Base-by-base conservation (phyloP, 495 filamentous ascomycete species). In the Umbilicaria muhlenbergii region DNA sequence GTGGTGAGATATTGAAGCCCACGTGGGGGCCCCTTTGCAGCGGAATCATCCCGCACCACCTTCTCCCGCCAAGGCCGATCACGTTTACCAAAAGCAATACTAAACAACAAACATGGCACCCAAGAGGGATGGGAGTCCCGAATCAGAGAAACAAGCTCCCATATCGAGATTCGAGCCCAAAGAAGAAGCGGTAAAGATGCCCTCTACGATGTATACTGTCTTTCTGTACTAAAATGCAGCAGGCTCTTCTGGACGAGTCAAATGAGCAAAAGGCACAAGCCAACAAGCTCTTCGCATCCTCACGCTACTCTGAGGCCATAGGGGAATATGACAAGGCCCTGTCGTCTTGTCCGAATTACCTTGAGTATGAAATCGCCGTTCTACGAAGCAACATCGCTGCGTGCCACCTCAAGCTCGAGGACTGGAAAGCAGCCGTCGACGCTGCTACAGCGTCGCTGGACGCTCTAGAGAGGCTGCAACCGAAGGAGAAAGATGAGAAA, bases 331-430 rank as follows among this genome's bases (percentile, higher is more conserved):
- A 87, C 52, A 74, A 83, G 45, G 91, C 91, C 17, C 68, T 94
- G 2, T 69, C 79, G 28, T 70, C 78, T 15, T 91, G 83, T 47
- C 91, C 91, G 2, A 81, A 74, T 50, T 94, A 94, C 56, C 75
- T 95, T 32, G 82, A 91, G 49, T 91, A 83, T 64, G 86, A 94
- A 54, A 67, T 89, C 51, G 86, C 91, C 16, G 83, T 94, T 11
- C 69, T 95, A 11, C 78, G 76, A 31, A 81, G 78, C 60, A 96
- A 96, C 64, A 76, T 94, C 46, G 71, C 89, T 3, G 91, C 86
- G n/a, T 93, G 85, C 55, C 78, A 94, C 47, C 55, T 95, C 47
- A 92, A 92, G 57, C 66, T 94, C 2, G 70, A 78, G 38, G 81
- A 89, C 46, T 94, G 86, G 79, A 91, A 91, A 48, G 77, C 79